Conservation (phyloP, 805 yeast species). For the Starmerella floris region DNA sequence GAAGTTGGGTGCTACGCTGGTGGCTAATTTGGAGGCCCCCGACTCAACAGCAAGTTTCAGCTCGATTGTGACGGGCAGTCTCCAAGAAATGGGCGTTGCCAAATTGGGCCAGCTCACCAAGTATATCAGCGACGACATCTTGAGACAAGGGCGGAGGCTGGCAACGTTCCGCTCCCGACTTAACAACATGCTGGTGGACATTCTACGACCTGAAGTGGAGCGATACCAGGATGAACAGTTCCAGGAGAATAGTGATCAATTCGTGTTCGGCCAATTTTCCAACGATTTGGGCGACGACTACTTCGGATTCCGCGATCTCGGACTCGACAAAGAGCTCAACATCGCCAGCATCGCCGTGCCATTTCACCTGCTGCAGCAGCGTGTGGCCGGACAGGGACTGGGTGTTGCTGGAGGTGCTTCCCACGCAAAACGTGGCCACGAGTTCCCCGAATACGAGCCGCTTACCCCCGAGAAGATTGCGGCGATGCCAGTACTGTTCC, state of each 20-base stretch:
- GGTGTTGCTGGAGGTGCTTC: background rate
- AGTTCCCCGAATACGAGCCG: constrained; percentile 56
- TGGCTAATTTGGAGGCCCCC: constrained; percentile 53
- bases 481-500: constrained; percentile 6
- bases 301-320: constrained; percentile 91
- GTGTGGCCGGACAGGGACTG: constrained; percentile 23
- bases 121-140: constrained; percentile 58
- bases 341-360: constrained; percentile 77
- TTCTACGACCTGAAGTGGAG: constrained; percentile 57
- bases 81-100: constrained; percentile 75
- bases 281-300: constrained; percentile 92
- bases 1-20: constrained; percentile 59
- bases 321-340: constrained; percentile 84
- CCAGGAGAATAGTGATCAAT: constrained; percentile 84
- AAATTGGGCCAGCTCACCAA: constrained; percentile 54
- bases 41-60: constrained; percentile 26
- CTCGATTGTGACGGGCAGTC: constrained; percentile 45
- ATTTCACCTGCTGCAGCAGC: constrained; percentile 58
- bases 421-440: background rate
- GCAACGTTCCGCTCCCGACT: constrained; percentile 54
- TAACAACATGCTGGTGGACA: constrained; percentile 58
- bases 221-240: constrained; percentile 55
- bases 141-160: constrained; percentile 56
- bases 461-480: constrained; percentile 35
- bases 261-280: constrained; percentile 87